phyloP scores from a whole-genome alignment of 1,284 basidiomycete species.

The Tylopilus sp. region DNA sequence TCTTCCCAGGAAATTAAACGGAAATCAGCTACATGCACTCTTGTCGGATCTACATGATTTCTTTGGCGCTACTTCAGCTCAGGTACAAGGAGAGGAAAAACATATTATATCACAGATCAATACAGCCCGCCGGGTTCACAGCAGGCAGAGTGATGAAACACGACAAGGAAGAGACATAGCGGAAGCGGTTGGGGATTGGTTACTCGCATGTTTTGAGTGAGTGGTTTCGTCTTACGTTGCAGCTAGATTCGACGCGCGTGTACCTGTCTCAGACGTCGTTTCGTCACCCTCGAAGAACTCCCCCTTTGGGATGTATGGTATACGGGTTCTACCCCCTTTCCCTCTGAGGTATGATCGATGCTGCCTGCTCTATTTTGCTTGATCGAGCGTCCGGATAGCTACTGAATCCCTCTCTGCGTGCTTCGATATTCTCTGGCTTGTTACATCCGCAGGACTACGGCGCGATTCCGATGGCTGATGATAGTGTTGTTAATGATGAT shows the following conservation, averaged over 20 bases:
- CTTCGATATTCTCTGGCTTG: constrained; percentile 57
- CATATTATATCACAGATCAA: constrained; percentile 38
- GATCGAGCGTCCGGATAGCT: constrained; percentile 40
- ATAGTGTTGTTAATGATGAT: constrained; percentile 19
- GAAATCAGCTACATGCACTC: constrained; percentile 38
- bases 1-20: constrained; percentile 45
- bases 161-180: constrained; percentile 14
- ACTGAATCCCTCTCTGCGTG: constrained; percentile 64
- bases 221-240: constrained; percentile 14
- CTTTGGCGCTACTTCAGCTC: constrained; percentile 28
- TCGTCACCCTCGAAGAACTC: constrained; percentile 46
- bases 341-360: constrained; percentile 49
- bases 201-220: constrained; percentile 50
- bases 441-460: constrained; percentile 54
- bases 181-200: constrained; percentile 42
- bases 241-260: neutral
- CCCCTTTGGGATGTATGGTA: constrained; percentile 70
- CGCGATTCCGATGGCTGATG: constrained; percentile 9
- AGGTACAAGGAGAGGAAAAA: constrained; percentile 34
- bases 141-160: constrained; percentile 17
- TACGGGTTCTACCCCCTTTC: constrained; percentile 58
- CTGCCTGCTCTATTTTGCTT: neutral
- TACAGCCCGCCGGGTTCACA: constrained; percentile 25
- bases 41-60: constrained; percentile 40
- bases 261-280: constrained; percentile 35